Base-by-base conservation (phyloP, 495 filamentous ascomycete species). In the Annulohypoxylon moriforme region DNA sequence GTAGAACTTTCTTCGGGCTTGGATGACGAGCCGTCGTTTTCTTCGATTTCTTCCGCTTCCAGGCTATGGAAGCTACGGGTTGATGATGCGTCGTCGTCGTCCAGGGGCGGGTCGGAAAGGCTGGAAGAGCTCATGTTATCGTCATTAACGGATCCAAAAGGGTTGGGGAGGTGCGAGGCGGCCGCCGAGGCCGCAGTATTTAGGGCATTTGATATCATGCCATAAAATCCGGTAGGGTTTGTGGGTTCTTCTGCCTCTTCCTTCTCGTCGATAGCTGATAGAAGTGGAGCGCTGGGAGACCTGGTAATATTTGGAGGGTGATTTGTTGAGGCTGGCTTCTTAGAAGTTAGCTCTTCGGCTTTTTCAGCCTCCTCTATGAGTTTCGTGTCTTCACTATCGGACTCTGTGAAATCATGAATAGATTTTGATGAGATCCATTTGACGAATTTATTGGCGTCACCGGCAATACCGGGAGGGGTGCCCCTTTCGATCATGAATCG, bases 401-500 rank as follows among this genome's bases (percentile, higher is more conserved):
- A 13, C 27, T 84, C 76, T 10, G 75, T 67, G 0, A 85, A 75
- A 24, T 81, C 80, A 4, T 75, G 76, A 31, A 83, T 78, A 14
- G 86, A 84, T 55, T 87, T 86, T 31, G 85, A 80, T 55, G 87
- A 85, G 7, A 94, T 89, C 95, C 95, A 98, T 56, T 94, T 85
- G 4, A 98, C 74, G 72, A 98, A 97, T 80, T 93, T 95, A 57
- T 84, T 87, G 0, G 94, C 93, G 77, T 98, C 95, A 24, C 82
- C 81, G 14, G 93, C 88, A 68, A 98, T 96, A 18, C 93, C 91
- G 10, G 85, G 87, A 0, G 95, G 95, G 0, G 95, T 98, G 40
- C 93, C 93, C 75, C 94, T 89, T 78, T 98, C 96, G 20, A 98
- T 92, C 90, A 98, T 92, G 81, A 96, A 98, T 27, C 93, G 86